These are phyloP conservation scores for Lactuca saligna DNA, from an alignment of 129 eudicot species.

Conservation along the genomic window DNA sequence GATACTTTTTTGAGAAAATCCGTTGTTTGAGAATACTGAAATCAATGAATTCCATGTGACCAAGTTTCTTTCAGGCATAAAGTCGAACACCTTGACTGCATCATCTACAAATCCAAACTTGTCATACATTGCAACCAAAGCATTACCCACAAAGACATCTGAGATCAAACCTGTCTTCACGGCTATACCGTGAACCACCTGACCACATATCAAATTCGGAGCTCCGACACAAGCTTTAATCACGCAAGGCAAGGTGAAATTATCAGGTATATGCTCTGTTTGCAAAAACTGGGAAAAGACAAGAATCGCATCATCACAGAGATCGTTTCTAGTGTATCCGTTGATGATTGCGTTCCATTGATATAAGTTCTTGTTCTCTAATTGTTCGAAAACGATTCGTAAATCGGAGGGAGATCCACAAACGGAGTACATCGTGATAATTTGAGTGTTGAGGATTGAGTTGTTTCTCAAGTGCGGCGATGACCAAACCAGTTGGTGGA, in stretches of 20 bases:
- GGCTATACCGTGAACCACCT: constrained; percentile 53
- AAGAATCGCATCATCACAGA: constrained; percentile 41
- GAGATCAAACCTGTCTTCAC: constrained; percentile 44
- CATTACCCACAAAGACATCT: constrained; percentile 58
- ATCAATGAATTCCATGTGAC: constrained; percentile 63
- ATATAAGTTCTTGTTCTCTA: constrained; percentile 35
- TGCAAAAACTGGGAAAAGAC: constrained; percentile 35
- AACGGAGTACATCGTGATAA: constrained; percentile 59
- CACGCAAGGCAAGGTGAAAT: constrained; percentile 65
- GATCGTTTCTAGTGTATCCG: constrained; percentile 44
- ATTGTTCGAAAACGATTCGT: constrained; percentile 31
- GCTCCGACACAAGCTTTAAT: constrained; percentile 53
- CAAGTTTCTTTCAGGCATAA: constrained; percentile 46
- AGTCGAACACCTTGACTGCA: constrained; percentile 46
- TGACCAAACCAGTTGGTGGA: constrained; percentile 32
- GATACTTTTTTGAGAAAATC: constrained; percentile 29
- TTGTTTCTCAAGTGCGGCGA: constrained; percentile 35
- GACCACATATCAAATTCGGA: constrained; percentile 32
- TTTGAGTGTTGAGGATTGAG: constrained; percentile 37
- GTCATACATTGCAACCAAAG: constrained; percentile 49
- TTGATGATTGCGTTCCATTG: constrained; percentile 60
- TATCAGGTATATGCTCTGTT: constrained; percentile 40
- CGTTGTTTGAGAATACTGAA: constrained; percentile 37
- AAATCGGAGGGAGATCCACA: constrained; percentile 52
- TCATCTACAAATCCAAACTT: constrained; percentile 41